Evolutionary conservation across 2,329 filamentous ascomycete species (phyloP), one percentile per base, ranked within the genome.

Genomic region (Arthrobotrys musiformis): DNA sequence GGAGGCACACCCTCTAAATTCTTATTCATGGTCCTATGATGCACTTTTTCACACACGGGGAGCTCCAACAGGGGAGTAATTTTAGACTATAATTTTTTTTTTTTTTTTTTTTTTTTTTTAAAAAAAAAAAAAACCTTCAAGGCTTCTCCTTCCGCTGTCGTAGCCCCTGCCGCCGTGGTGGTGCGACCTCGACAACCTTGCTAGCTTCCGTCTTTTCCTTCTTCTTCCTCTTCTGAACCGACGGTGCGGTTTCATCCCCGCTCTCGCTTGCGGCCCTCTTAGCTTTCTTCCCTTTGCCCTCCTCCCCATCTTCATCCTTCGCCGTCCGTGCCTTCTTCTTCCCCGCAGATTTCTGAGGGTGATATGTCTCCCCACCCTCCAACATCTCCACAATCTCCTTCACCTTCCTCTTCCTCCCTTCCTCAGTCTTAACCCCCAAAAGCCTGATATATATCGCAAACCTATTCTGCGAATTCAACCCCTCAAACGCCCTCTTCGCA

Each of bases 391-490:
- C 83, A 79, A 85, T 83, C 54, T 85, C 82, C 26, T 81, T 82
- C 24, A 88, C 86, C 69, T 46, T 67, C 46, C 26, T 75, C 44
- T 28, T 54, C 44, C 28, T 67, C 46, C 70, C 70, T 2, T 17
- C 83, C 84, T 85, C 40, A 84, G 83, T 5, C 84, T 87, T 75
- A 42, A 75, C 26, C 54, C 69, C 54, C 78, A 85, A 82, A 13
- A 88, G 79, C 15, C 85, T 82, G 79, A 83, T 84, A 2, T 88
- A 79, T 13, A 88, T 85, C 0, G 83, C 54, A 80, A 86, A 89
- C 4, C 85, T 82, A 68, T 86, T 84, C 3, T 84, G 82, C 79
- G 84, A 86, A 19, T 82, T 84, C 79, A 89, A 73, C 1, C 79
- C 79, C 2, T 85, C 83, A 77, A 86, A 88, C 35, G 83, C 84